phyloP scores from a whole-genome alignment of 352 stramenopile species.

The Pythium aristosporum region DNA sequence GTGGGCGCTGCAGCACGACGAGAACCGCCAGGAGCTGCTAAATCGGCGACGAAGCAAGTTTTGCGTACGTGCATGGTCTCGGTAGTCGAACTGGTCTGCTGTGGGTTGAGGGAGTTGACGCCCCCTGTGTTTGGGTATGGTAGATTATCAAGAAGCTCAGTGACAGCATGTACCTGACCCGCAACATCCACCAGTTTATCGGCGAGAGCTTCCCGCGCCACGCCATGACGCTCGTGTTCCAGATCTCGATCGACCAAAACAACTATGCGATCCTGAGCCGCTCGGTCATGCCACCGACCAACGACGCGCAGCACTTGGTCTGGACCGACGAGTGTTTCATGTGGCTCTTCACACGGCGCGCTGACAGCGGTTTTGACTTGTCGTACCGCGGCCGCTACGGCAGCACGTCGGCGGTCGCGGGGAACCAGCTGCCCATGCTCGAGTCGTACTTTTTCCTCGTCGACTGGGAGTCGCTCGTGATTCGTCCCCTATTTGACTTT shows the following conservation, averaged over 20 bases:
- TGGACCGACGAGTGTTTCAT: conserved; percentile 88
- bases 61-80: conserved; percentile 49
- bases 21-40: conserved; percentile 67
- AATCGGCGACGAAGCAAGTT: conserved; percentile 81
- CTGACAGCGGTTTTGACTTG: conserved; percentile 65
- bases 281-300: conserved; percentile 72
- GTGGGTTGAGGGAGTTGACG: background rate
- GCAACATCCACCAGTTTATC: conserved; percentile 88
- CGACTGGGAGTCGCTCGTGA: conserved; percentile 83
- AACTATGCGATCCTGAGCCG: conserved; percentile 83
- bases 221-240: conserved; percentile 78
- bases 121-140: background rate
- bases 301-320: conserved; percentile 83
- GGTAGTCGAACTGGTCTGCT: too few relatives aligned
- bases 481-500: conserved; percentile 80
- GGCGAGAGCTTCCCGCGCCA: conserved; percentile 84
- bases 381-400: conserved; percentile 80
- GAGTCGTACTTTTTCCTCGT: conserved; percentile 86
- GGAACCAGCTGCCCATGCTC: conserved; percentile 81
- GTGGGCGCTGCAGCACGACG: conserved; percentile 74
- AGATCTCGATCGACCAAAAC: conserved; percentile 82
- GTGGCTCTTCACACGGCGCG: conserved; percentile 71
- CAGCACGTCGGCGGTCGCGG: conserved; percentile 76
- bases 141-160: conserved; percentile 85
- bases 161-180: conserved; percentile 83